Conservation (phyloP, 2,329 filamentous ascomycete species). For the Epichloe coenophiala region DNA sequence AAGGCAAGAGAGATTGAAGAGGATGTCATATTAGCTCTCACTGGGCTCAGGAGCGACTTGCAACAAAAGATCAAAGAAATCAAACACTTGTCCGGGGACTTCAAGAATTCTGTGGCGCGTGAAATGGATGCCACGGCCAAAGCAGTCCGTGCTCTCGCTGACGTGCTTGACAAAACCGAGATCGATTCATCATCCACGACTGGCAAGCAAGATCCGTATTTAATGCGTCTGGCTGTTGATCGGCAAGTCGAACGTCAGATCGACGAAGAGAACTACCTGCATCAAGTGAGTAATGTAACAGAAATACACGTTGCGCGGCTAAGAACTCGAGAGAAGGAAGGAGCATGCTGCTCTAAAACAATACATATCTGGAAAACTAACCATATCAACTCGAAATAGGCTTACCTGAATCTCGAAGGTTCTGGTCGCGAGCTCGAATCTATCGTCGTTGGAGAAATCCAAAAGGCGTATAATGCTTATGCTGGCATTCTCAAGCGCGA, state of each 20-base stretch:
- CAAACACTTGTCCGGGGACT: conserved; percentile 82
- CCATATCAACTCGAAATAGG: conserved; percentile 33
- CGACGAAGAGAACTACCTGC: conserved; percentile 93
- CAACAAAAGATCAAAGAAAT: conserved; percentile 98
- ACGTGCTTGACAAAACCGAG: conserved; percentile 67
- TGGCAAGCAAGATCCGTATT: conserved; percentile 84
- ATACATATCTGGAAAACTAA: background rate
- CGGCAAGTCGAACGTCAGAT: conserved; percentile 84
- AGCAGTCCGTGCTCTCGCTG: conserved; percentile 68
- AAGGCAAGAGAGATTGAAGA: conserved; percentile 85
- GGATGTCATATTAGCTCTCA: conserved; percentile 80
- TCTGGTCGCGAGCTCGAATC: conserved; percentile 91
- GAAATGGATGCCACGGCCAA: conserved; percentile 78
- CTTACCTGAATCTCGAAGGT: conserved; percentile 85
- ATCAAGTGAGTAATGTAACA: conserved; percentile 47
- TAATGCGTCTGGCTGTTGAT: conserved; percentile 75
- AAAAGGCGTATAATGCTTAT: conserved; percentile 93
- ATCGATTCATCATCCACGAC: conserved; percentile 57
- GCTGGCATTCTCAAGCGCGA: conserved; percentile 85
- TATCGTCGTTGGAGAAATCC: conserved; percentile 93
- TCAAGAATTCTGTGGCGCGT: conserved; percentile 92
- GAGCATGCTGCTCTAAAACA: background rate
- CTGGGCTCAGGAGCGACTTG: conserved; percentile 73
- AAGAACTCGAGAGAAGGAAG: too few relatives aligned
- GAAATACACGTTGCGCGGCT: background rate